A percentile compares a stretch with the other conserved stretches of the same genome.
phyloP scores from a whole-genome alignment of 345 rosid species.

The Heritiera fomes region DNA sequence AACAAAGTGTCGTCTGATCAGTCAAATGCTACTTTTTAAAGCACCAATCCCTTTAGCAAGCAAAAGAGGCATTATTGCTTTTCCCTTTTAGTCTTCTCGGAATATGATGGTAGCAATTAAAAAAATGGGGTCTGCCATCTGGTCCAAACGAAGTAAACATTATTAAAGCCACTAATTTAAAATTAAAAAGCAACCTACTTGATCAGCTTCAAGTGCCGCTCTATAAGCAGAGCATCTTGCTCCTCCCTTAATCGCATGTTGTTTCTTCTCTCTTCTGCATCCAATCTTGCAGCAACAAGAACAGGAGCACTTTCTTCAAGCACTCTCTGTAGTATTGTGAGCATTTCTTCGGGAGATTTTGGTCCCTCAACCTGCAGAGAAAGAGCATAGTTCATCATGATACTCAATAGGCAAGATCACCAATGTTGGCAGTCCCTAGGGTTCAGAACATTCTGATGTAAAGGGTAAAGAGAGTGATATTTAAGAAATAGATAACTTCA shows the following conservation, averaged over 20 bases:
- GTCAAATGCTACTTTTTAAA: not conserved
- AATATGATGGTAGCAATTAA: not conserved
- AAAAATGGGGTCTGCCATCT: not conserved
- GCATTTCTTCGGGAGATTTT: slow-evolving; percentile 81
- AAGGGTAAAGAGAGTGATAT: not conserved
- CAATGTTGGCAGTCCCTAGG: not conserved
- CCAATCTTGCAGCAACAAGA: slow-evolving; percentile 82
- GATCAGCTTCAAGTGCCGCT: slow-evolving; percentile 99
- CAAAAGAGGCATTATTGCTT: not conserved
- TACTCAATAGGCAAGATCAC: slow-evolving; percentile 2
- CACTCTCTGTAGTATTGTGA: slow-evolving; percentile 69
- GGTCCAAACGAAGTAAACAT: slow-evolving; percentile 4
- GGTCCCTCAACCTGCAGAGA: slow-evolving; percentile 84
- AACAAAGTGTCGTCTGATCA: slow-evolving; percentile 1
- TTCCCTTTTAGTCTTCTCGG: not conserved
- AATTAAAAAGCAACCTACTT: slow-evolving; percentile 43
- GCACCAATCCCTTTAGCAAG: not conserved
- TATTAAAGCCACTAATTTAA: not conserved
- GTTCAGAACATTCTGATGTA: not conserved
- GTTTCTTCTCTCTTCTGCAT: slow-evolving; percentile 91
- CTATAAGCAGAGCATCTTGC: slow-evolving; percentile 96
- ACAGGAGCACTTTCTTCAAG: slow-evolving; percentile 93
- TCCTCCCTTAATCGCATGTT: slow-evolving; percentile 87
- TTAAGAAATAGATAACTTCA: slow-evolving; percentile 6
- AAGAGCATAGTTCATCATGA: slow-evolving; percentile 1